These are phyloP conservation scores for Fraxinus quadrangulata DNA, from an alignment of 257 asterid species.

Conservation along the genomic window DNA sequence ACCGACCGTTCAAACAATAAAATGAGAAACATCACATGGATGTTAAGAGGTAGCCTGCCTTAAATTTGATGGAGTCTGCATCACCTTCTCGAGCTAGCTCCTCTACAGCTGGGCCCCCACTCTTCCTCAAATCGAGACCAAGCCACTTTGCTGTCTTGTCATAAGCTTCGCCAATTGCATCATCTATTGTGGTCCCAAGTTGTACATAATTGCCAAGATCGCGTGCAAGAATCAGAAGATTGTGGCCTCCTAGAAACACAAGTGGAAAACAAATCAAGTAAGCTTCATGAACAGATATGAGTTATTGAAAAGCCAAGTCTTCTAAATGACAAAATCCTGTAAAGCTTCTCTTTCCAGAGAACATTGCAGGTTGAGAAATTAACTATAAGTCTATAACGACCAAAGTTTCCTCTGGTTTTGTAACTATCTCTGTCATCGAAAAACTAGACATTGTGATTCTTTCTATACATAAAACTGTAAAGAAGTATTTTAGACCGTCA, in stretches of 20 bases:
- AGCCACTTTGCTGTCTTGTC: conserved; percentile 99
- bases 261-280: conserved; percentile 18
- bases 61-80: conserved; percentile 62
- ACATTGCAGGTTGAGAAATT: not conserved
- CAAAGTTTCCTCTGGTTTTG: not conserved
- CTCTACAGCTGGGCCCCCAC: conserved; percentile 99
- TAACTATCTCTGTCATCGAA: not conserved
- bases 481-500: not conserved
- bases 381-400: not conserved
- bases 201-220: conserved; percentile 92
- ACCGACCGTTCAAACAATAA: not conserved
- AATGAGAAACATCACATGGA: not conserved
- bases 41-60: conserved; percentile 46
- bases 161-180: conserved; percentile 98
- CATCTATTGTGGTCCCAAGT: conserved; percentile 94
- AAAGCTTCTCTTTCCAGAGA: not conserved
- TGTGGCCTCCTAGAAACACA: conserved; percentile 79
- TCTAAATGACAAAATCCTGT: not conserved
- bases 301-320: conserved; percentile 1
- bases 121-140: conserved; percentile 94
- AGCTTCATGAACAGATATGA: conserved; percentile 20
- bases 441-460: not conserved
- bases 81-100: conserved; percentile 94
- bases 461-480: not conserved
- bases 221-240: conserved; percentile 89